Evolutionary conservation across 768 basidiomycete species (phyloP).

Genomic region (Daedaleopsis nitida): DNA sequence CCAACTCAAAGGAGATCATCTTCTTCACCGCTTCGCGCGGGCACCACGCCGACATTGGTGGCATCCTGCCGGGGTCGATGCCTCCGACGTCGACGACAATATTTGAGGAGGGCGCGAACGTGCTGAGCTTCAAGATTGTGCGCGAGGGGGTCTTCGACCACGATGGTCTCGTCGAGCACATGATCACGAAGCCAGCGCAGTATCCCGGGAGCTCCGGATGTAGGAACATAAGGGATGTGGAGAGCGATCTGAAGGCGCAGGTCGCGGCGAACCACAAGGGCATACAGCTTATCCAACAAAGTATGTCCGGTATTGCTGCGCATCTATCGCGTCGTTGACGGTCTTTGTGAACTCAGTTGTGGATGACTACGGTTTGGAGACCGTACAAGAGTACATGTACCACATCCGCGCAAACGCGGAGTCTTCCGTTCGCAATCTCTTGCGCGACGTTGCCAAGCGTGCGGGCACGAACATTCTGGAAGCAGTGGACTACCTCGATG

Average conservation of each 20-base stretch:
- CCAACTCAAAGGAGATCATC: constrained; percentile 69
- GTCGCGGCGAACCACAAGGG: constrained; percentile 94
- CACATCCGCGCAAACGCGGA: constrained; percentile 92
- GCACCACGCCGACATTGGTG: constrained; percentile 94
- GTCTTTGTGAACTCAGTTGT: constrained; percentile 55
- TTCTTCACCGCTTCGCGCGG: constrained; percentile 94
- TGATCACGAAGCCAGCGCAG: constrained; percentile 78
- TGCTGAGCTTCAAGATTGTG: constrained; percentile 91
- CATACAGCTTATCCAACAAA: constrained; percentile 78
- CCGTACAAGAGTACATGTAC: constrained; percentile 92
- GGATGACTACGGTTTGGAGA: constrained; percentile 80
- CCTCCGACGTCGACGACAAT: constrained; percentile 90
- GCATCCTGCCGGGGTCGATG: constrained; percentile 93
- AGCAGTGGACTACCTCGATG: constrained; percentile 84
- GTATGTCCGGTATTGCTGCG: constrained; percentile 41
- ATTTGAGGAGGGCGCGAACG: constrained; percentile 92
- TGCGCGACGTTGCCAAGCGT: constrained; percentile 72
- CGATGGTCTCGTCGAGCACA: constrained; percentile 71
- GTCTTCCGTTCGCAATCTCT: constrained; percentile 77
- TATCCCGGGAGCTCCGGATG: constrained; percentile 89
- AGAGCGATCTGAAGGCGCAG: constrained; percentile 93
- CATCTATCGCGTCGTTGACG: neutral
- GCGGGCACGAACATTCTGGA: constrained; percentile 64
- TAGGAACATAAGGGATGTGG: constrained; percentile 84
- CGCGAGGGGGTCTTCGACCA: constrained; percentile 78